Percentiles rank a stretch among this genome's conserved stretches.
phyloP scores from a whole-genome alignment of 441 rosid species.

The Theobroma grandiflorum region DNA sequence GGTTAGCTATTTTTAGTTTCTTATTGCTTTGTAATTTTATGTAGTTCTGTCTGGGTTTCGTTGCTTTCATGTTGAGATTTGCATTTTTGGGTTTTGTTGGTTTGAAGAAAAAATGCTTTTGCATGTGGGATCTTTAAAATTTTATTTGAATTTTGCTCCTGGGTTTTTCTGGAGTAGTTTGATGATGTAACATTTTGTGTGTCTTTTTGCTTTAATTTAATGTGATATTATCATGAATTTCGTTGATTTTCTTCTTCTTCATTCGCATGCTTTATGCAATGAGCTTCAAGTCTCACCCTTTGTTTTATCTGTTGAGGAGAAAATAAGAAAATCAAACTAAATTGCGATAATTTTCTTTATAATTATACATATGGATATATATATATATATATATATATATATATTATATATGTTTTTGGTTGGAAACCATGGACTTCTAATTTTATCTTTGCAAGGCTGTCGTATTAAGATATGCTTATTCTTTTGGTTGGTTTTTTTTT shows the following conservation, averaged over 20 bases:
- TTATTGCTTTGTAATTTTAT: neutral
- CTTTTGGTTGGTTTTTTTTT: neutral
- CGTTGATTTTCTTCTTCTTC: neutral
- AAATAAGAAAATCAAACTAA: neutral
- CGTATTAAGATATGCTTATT: neutral
- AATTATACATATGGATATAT: neutral
- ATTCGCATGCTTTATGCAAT: neutral
- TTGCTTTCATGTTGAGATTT: neutral
- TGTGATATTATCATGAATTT: neutral
- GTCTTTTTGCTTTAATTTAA: neutral
- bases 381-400: too few relatives aligned
- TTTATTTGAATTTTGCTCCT: conserved; percentile 8
- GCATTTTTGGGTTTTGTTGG: neutral
- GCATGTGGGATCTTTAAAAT: neutral
- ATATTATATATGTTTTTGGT: neutral
- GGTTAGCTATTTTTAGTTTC: neutral
- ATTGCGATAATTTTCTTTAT: neutral
- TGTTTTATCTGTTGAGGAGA: neutral
- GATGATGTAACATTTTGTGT: neutral
- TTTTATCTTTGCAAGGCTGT: neutral
- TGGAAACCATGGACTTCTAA: neutral
- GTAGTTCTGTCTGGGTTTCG: conserved; percentile 6
- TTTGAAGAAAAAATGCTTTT: neutral
- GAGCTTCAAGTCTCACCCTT: neutral
- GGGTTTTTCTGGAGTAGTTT: neutral